Percentiles rank a stretch among this genome's conserved stretches.
These are phyloP conservation scores for Calonectria hawksworthii DNA, from an alignment of 2,329 filamentous ascomycete species.

Conservation along the genomic window DNA sequence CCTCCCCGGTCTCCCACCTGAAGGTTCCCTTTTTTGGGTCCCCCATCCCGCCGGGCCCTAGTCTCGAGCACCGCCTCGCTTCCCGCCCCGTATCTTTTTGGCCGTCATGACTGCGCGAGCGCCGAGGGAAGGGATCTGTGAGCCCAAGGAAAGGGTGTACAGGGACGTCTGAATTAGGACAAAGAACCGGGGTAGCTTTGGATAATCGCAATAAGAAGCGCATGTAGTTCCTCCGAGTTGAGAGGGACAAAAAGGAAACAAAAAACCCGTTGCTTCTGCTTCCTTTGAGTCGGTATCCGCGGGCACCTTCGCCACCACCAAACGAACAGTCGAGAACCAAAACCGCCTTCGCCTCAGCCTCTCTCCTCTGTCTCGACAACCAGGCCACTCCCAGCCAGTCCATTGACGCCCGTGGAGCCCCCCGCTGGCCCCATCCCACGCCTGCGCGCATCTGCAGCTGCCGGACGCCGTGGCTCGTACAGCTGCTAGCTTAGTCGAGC, in stretches of 20 bases:
- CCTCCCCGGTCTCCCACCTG: constrained; percentile 9
- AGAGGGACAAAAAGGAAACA: background rate
- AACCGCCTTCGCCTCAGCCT: constrained; percentile 10
- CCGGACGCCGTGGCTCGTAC: constrained; percentile 16
- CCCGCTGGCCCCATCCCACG: constrained; percentile 1
- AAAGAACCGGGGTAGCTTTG: background rate
- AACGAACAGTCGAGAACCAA: constrained; percentile 12
- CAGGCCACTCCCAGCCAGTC: background rate
- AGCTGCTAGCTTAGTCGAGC: background rate
- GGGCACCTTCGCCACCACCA: constrained; percentile 8
- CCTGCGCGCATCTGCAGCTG: constrained; percentile 11
- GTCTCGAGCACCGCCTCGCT: constrained; percentile 18
- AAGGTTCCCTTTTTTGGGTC: constrained; percentile 9
- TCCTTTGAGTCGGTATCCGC: background rate
- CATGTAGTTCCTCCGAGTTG: background rate
- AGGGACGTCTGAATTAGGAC: background rate
- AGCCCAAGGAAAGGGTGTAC: background rate
- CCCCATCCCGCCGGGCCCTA: background rate
- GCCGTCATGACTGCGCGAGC: background rate
- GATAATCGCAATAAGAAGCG: background rate
- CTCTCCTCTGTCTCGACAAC: constrained; percentile 11
- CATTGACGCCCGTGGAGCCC: constrained; percentile 12
- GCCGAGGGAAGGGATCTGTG: background rate
- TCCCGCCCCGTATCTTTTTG: constrained; percentile 17
- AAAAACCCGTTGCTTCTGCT: background rate